These are phyloP conservation scores for Fusarium buxicola DNA, from an alignment of 2,329 filamentous ascomycete genomes.

Conservation along the genomic window DNA sequence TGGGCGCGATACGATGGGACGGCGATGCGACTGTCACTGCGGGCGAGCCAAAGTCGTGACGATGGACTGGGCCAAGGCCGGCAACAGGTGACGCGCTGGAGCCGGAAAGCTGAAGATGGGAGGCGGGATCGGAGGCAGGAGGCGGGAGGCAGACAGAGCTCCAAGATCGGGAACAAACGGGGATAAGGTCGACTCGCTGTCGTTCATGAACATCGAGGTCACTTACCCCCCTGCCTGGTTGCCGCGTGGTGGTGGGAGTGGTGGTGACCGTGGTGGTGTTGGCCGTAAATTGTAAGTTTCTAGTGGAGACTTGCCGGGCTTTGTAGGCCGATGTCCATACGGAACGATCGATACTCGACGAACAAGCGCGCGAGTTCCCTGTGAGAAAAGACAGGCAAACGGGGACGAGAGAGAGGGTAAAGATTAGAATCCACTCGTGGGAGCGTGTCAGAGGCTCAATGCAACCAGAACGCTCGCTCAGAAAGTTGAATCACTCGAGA, in stretches of 20 bases:
- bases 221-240: slow-evolving; percentile 42
- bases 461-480: slow-evolving; percentile 18
- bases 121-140: too few species aligned
- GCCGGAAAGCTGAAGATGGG: slow-evolving; percentile 17
- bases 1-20: slow-evolving; percentile 42
- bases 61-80: slow-evolving; percentile 38
- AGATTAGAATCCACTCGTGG: slow-evolving; percentile 14
- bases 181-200: slow-evolving; percentile 31
- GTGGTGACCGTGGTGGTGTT: slow-evolving; percentile 44
- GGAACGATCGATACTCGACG: slow-evolving; percentile 41
- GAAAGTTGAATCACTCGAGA: neutral
- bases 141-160: slow-evolving; percentile 11
- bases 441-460: slow-evolving; percentile 5
- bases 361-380: slow-evolving; percentile 36
- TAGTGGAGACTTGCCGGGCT: slow-evolving; percentile 40
- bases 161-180: slow-evolving; percentile 31
- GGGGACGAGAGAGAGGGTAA: slow-evolving; percentile 28
- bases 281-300: slow-evolving; percentile 40
- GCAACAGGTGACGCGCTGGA: slow-evolving; percentile 23
- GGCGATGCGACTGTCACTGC: slow-evolving; percentile 35
- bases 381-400: slow-evolving; percentile 13
- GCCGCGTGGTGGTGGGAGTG: slow-evolving; percentile 40
- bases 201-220: slow-evolving; percentile 38
- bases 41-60: slow-evolving; percentile 34
- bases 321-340: slow-evolving; percentile 39